phyloP scores from a whole-genome alignment of 2,329 filamentous ascomycete genomes.

The Fusarium scirpi region DNA sequence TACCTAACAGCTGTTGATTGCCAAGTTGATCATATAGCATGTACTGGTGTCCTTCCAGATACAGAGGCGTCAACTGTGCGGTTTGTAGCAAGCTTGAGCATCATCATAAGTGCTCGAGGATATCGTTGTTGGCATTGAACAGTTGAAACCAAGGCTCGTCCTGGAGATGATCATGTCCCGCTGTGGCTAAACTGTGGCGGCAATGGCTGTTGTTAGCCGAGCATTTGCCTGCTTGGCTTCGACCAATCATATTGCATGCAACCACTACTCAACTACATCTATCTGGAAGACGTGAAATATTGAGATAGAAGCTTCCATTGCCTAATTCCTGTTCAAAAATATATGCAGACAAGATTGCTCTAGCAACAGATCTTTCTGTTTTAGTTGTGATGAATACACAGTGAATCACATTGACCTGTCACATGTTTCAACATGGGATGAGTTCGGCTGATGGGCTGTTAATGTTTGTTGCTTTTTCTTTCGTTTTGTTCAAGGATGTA shows the following conservation, averaged over 20 bases:
- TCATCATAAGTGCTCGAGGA: slow-evolving; percentile 30
- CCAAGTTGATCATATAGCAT: slow-evolving; percentile 4
- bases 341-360: background rate
- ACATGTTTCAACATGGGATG: background rate
- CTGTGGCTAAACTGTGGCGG: slow-evolving; percentile 46
- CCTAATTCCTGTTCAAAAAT: background rate
- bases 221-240: slow-evolving; percentile 37
- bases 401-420: background rate
- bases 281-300: background rate
- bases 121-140: slow-evolving; percentile 40
- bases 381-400: background rate
- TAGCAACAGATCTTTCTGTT: background rate
- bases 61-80: slow-evolving; percentile 18
- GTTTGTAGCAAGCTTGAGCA: slow-evolving; percentile 33
- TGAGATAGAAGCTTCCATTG: background rate
- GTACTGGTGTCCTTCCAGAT: background rate
- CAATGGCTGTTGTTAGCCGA: slow-evolving; percentile 39
- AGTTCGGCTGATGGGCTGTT: background rate
- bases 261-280: background rate
- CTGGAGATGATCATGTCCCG: slow-evolving; percentile 44
- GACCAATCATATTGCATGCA: background rate
- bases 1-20: slow-evolving; percentile 10
- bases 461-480: background rate
- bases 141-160: slow-evolving; percentile 44
- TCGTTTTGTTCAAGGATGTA: background rate